Conservation (phyloP, 2,329 filamentous ascomycete species). For the Colletotrichum liaoningense region DNA sequence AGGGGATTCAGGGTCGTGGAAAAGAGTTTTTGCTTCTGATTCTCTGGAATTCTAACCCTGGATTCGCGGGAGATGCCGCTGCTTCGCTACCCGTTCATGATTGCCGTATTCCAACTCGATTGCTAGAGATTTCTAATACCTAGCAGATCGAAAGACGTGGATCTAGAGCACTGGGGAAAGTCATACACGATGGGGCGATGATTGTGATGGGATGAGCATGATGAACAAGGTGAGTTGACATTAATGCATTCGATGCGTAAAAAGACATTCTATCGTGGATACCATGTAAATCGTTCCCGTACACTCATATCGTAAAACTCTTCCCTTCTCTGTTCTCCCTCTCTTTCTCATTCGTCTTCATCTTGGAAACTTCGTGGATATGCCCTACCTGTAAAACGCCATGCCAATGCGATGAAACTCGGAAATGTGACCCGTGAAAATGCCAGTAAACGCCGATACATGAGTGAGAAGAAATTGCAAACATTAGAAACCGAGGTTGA, state of each 20-base stretch:
- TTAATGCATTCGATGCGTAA: not conserved
- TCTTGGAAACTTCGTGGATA: not conserved
- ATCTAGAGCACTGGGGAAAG: too few species aligned
- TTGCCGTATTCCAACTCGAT: too few species aligned
- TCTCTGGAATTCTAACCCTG: too few species aligned
- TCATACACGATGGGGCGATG: too few species aligned
- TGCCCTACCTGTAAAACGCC: not conserved
- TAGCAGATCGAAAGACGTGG: not conserved
- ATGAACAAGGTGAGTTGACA: not conserved
- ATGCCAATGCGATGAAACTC: not conserved
- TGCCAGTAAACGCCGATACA: not conserved
- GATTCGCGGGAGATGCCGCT: too few species aligned
- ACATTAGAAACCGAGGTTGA: not conserved
- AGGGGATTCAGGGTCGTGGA: too few species aligned
- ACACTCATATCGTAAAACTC: not conserved
- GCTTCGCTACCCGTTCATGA: too few species aligned
- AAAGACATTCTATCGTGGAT: not conserved
- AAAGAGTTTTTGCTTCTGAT: too few species aligned
- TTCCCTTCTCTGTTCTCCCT: too few species aligned
- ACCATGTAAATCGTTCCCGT: not conserved
- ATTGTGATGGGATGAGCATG: too few species aligned
- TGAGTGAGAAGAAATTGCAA: not conserved
- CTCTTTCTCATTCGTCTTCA: not conserved
- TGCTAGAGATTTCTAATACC: too few species aligned
- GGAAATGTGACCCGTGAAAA: not conserved